These are phyloP conservation scores for Podila epigama DNA, from an alignment of 192 early-diverging fungal species.

Conservation along the genomic window DNA sequence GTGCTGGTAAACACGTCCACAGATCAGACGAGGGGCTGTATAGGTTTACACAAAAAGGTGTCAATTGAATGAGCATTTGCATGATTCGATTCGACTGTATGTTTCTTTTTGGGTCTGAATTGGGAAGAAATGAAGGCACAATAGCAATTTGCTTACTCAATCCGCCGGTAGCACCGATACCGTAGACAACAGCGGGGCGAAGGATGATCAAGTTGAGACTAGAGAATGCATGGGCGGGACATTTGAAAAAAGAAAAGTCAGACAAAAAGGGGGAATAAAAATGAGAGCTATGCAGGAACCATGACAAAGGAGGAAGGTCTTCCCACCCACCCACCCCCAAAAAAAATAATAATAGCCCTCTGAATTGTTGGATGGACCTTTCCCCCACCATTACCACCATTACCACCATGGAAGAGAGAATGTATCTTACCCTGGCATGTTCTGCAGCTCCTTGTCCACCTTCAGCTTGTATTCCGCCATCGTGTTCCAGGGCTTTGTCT, in stretches of 20 bases:
- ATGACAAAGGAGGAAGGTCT: no score
- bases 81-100: slow-evolving; percentile 2
- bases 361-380: neutral
- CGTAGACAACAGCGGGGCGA: slow-evolving; percentile 90
- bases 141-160: slow-evolving; percentile 68
- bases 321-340: no score
- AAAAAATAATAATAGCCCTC: no score
- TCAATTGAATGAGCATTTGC: neutral
- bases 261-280: no score
- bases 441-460: slow-evolving; percentile 78
- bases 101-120: neutral
- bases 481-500: slow-evolving; percentile 85
- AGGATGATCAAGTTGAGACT: slow-evolving; percentile 84
- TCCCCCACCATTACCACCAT: neutral
- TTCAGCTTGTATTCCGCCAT: slow-evolving; percentile 77
- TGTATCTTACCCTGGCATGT: slow-evolving; percentile 69
- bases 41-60: neutral
- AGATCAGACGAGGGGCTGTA: slow-evolving; percentile 89
- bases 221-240: neutral
- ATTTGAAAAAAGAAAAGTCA: slow-evolving; percentile 4
- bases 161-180: slow-evolving; percentile 77
- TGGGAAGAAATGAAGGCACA: slow-evolving; percentile 11
- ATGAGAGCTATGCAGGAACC: no score
- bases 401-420: no score
- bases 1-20: slow-evolving; percentile 87